Evolutionary conservation across 768 basidiomycete species (phyloP).

Genomic region (Rhodotorula toruloides): DNA sequence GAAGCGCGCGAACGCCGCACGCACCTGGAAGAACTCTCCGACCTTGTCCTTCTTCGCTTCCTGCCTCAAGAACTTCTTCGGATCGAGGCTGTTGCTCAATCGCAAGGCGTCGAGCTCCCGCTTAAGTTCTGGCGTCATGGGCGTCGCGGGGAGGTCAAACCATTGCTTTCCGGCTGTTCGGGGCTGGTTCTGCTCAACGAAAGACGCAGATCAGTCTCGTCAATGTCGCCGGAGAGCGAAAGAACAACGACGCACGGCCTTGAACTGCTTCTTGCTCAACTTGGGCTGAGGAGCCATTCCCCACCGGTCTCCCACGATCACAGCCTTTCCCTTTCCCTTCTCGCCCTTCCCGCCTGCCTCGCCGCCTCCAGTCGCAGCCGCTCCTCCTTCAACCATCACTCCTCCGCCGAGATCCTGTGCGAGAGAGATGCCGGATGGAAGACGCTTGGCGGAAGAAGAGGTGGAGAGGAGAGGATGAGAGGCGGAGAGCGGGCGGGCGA

Average conservation of each 20-base stretch:
- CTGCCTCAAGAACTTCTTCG: constrained; percentile 75
- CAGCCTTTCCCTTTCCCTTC: neutral
- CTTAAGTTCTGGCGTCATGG: constrained; percentile 68
- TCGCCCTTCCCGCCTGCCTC: neutral
- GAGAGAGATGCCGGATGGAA: constrained; percentile 56
- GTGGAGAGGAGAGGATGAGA: neutral
- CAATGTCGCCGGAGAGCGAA: neutral
- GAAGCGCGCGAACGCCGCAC: too few species aligned
- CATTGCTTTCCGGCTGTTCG: constrained; percentile 73
- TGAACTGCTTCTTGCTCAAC: constrained; percentile 66
- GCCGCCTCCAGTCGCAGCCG: neutral
- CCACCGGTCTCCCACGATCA: constrained; percentile 55
- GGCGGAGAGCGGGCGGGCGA: constrained; percentile 15
- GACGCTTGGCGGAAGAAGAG: constrained; percentile 46
- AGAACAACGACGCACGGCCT: constrained; percentile 55
- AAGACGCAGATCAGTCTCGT: neutral
- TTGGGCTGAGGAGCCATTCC: constrained; percentile 53
- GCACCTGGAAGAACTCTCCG: constrained; percentile 84
- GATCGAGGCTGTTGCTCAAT: constrained; percentile 79
- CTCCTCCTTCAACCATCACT: neutral
- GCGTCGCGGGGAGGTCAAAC: constrained; percentile 76
- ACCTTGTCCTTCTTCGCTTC: constrained; percentile 69
- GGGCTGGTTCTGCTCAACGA: constrained; percentile 56
- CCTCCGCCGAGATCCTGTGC: constrained; percentile 51
- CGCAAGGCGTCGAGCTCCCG: constrained; percentile 84